phyloP scores from a whole-genome alignment of 768 basidiomycete genomes.

The Amanita pseudoporphyria region DNA sequence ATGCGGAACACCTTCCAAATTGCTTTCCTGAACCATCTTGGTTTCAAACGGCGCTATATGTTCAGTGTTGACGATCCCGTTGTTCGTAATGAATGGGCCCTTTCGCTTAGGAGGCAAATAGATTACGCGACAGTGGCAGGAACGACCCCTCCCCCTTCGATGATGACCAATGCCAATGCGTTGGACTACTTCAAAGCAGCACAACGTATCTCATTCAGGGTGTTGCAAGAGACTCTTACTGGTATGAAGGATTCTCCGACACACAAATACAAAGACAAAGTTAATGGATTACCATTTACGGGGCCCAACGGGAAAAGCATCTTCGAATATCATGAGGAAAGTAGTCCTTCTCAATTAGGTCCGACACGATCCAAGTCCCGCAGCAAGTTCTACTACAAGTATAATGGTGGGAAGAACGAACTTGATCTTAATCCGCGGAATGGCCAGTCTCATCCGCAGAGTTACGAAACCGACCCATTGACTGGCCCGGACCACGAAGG shows the following conservation, averaged over 20 bases:
- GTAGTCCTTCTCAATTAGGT: slow-evolving; percentile 16
- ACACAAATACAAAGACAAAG: slow-evolving; percentile 6
- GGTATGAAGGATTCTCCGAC: slow-evolving; percentile 16
- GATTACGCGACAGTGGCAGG: slow-evolving; percentile 34
- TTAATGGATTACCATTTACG: slow-evolving; percentile 6
- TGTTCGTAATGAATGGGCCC: slow-evolving; percentile 65
- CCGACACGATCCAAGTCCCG: slow-evolving; percentile 56
- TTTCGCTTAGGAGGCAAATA: slow-evolving; percentile 58
- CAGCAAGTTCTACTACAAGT: slow-evolving; percentile 56
- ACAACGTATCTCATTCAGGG: slow-evolving; percentile 68
- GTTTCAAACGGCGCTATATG: slow-evolving; percentile 80
- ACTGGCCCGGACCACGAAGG: slow-evolving; percentile 16
- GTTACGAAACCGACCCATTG: slow-evolving; percentile 22
- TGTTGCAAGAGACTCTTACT: slow-evolving; percentile 79
- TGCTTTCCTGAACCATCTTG: slow-evolving; percentile 63
- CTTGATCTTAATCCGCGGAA: slow-evolving; percentile 31
- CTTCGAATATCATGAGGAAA: slow-evolving; percentile 1
- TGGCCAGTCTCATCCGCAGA: slow-evolving; percentile 14
- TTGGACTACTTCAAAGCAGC: slow-evolving; percentile 54
- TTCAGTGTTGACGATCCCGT: slow-evolving; percentile 83
- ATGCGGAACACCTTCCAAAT: slow-evolving; percentile 97
- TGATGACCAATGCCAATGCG: slow-evolving; percentile 20
- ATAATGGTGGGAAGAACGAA: slow-evolving; percentile 57
- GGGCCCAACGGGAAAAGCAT: slow-evolving; percentile 2
- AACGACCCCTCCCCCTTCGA: slow-evolving; percentile 23